These are phyloP conservation scores for Candida golubevii DNA, from an alignment of 805 yeast genomes.

Conservation along the genomic window DNA sequence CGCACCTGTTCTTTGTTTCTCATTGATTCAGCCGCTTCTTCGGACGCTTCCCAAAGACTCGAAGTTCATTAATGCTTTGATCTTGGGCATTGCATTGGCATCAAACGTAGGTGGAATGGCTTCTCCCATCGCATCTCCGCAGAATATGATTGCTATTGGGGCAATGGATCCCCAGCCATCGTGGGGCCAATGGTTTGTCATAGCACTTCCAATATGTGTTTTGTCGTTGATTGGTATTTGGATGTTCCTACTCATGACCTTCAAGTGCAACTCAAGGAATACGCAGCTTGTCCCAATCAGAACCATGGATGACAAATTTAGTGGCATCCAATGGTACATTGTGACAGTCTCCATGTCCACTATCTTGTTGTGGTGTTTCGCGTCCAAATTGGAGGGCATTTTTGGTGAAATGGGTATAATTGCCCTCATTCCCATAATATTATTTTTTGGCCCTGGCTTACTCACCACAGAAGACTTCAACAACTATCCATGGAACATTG, in stretches of 20 bases:
- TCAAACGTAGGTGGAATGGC: slow-evolving; percentile 55
- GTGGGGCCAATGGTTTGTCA: slow-evolving; percentile 56
- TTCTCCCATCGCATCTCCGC: slow-evolving; percentile 53
- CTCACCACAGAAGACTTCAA: slow-evolving; percentile 46
- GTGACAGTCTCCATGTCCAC: slow-evolving; percentile 39
- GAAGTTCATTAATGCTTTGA: slow-evolving; percentile 36
- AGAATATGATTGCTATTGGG: slow-evolving; percentile 51
- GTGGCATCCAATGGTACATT: slow-evolving; percentile 42
- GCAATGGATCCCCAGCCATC: slow-evolving; percentile 49
- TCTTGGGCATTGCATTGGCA: slow-evolving; percentile 47
- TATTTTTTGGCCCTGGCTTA: slow-evolving; percentile 48
- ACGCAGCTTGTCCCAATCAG: slow-evolving; percentile 45
- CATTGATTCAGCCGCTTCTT: slow-evolving; percentile 46
- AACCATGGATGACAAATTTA: slow-evolving; percentile 44
- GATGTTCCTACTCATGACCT: slow-evolving; percentile 51
- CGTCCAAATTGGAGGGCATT: slow-evolving; percentile 36
- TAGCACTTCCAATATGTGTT: slow-evolving; percentile 45
- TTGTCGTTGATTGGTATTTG: slow-evolving; percentile 39
- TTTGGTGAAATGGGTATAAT: slow-evolving; percentile 49
- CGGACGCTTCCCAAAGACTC: slow-evolving; percentile 38
- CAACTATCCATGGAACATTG: slow-evolving; percentile 53
- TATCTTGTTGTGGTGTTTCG: slow-evolving; percentile 47
- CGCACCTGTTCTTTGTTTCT: slow-evolving; percentile 51
- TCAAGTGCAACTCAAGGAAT: slow-evolving; percentile 46
- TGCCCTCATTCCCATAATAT: slow-evolving; percentile 44